Percentiles rank a stretch among this genome's conserved stretches.
phyloP scores from a whole-genome alignment of 305 asterid species.

The Striga hermonthica region DNA sequence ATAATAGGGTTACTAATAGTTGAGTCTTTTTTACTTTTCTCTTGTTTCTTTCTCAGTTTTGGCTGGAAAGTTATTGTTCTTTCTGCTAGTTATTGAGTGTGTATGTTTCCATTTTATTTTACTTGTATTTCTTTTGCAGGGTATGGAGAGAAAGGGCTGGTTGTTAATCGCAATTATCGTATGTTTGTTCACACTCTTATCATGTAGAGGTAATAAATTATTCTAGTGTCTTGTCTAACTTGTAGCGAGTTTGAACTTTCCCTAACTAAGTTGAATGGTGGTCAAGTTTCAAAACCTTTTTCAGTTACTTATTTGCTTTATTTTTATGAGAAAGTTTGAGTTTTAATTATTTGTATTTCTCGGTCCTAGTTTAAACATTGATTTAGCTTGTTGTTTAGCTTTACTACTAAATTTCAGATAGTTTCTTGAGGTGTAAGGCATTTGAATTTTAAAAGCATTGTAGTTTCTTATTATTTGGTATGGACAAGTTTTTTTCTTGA shows the following conservation, averaged over 20 bases:
- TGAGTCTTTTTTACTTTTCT: no score
- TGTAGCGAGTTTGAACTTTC: background rate
- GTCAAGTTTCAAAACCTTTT: conserved; percentile 10
- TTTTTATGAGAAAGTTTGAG: background rate
- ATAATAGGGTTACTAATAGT: no score
- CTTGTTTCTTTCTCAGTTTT: no score
- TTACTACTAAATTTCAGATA: background rate
- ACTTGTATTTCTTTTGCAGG: conserved; percentile 33
- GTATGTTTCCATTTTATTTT: background rate
- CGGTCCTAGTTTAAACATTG: background rate
- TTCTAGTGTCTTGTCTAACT: conserved; percentile 5
- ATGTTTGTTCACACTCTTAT: conserved; percentile 38
- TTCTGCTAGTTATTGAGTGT: conserved; percentile 9
- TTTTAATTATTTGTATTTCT: background rate
- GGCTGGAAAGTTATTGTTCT: no score
- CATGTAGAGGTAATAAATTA: conserved; percentile 45
- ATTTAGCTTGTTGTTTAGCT: background rate
- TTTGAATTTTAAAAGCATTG: background rate
- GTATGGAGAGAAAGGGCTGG: conserved; percentile 46
- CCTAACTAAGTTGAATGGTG: conserved; percentile 15
- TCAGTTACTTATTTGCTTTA: background rate
- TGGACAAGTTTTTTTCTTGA: background rate
- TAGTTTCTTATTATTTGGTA: conserved; percentile 4
- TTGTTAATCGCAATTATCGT: conserved; percentile 36
- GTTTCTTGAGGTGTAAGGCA: background rate